phyloP scores from a whole-genome alignment of 805 yeast species.

The Candida silvicultrix region DNA sequence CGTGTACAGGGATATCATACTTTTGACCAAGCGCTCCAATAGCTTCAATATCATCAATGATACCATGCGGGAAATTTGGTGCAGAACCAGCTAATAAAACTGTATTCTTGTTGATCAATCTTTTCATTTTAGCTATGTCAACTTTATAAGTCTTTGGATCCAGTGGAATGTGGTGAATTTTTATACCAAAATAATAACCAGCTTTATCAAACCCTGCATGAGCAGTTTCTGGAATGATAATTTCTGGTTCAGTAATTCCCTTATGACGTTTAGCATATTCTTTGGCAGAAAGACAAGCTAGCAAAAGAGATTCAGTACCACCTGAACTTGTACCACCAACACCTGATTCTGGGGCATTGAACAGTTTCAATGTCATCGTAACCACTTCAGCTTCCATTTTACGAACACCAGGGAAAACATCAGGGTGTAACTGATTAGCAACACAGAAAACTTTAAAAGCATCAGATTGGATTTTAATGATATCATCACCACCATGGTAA shows the following conservation, averaged over 20 bases:
- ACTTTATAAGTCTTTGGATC: slow-evolving; percentile 65
- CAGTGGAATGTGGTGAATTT: slow-evolving; percentile 70
- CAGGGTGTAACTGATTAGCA: slow-evolving; percentile 95
- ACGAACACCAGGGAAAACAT: slow-evolving; percentile 92
- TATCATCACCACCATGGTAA: slow-evolving; percentile 87
- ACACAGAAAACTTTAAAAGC: slow-evolving; percentile 77
- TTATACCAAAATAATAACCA: slow-evolving; percentile 83
- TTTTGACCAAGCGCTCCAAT: slow-evolving; percentile 53
- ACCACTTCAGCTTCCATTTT: slow-evolving; percentile 97
- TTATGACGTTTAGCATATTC: slow-evolving; percentile 55
- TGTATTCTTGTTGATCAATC: slow-evolving; percentile 71
- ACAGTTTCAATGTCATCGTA: slow-evolving; percentile 76
- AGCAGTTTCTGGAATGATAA: slow-evolving; percentile 81
- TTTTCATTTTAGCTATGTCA: slow-evolving; percentile 52
- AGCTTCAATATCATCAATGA: slow-evolving; percentile 79
- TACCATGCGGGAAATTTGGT: slow-evolving; percentile 96
- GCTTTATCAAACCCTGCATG: slow-evolving; percentile 98
- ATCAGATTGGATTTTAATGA: slow-evolving; percentile 64
- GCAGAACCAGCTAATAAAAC: slow-evolving; percentile 88
- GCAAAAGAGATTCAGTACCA: slow-evolving; percentile 87
- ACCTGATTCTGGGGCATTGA: slow-evolving; percentile 65
- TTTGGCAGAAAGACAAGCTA: slow-evolving; percentile 86
- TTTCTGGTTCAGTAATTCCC: slow-evolving; percentile 72
- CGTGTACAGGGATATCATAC: slow-evolving; percentile 81
- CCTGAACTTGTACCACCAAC: slow-evolving; percentile 89